Base-by-base conservation (phyloP, 306 rosid genomes). In the Cotoneaster glaucophyllus region DNA sequence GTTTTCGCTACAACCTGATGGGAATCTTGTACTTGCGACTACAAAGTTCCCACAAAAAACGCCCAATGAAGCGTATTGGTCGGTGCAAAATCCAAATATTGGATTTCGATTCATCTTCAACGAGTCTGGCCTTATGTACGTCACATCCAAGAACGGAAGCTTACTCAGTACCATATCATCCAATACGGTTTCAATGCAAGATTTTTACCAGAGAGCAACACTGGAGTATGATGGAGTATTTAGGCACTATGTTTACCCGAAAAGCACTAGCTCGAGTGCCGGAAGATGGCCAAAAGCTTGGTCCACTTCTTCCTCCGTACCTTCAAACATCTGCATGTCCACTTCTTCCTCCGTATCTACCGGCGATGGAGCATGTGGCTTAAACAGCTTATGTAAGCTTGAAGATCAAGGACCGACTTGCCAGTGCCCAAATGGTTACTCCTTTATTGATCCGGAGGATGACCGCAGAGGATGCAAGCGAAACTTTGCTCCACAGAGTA, bases 161-260 rank as follows among this genome's bases (percentile, higher is more conserved):
- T 67, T 61, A 73, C 74, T 83, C 6, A 17, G 8, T 4, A 64
- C 43, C 78, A 0, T 37, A 11, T 6, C 67, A 26, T 43, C 63
- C 0, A 1, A 0, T 24, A 13, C 43, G 1, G 29, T 72, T 61
- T 21, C 85, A 22, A 67, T 48, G 22, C 2, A 34, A 11, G 44
- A 22, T 15, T 67, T 70, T 64, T 87, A 86, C 80, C 86, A 86
- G 43, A 84, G 90, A 80, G 96, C 90, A 6, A 76, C 87, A 45
- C 83, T 93, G 34, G 97, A 92, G 29, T 45, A 58, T 68, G 63
- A 76, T 80, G 97, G 96, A 65, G 83, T 88, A 81, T 80, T 90
- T 54, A 84, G 93, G 15, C 86, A 75, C 25, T 88, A 84, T 67
- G 52, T 74, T 44, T 78, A 85, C 69, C 92, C 85, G 21, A 89